These are phyloP conservation scores for Myrica gale DNA, from an alignment of 306 rosid species.

Conservation along the genomic window DNA sequence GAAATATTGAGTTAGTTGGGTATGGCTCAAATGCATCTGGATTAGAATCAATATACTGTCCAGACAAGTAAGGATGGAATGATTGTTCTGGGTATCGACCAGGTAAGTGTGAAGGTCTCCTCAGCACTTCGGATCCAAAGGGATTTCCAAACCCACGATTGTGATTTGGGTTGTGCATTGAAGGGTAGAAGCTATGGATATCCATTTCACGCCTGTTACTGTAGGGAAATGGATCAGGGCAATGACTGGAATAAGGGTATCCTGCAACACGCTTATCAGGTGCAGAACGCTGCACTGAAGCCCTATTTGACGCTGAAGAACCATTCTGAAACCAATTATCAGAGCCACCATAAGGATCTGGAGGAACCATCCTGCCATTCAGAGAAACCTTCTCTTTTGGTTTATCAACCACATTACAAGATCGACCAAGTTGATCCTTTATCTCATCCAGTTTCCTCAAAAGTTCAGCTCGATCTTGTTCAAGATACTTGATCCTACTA, in stretches of 20 bases:
- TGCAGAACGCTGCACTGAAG: slow-evolving; percentile 46
- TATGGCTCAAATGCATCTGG: slow-evolving; percentile 53
- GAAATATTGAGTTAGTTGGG: slow-evolving; percentile 50
- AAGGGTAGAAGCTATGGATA: slow-evolving; percentile 43
- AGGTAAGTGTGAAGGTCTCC: slow-evolving; percentile 48
- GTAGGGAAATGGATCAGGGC: slow-evolving; percentile 57
- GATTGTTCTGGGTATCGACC: slow-evolving; percentile 51
- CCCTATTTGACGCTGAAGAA: slow-evolving; percentile 45
- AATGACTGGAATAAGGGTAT: slow-evolving; percentile 51
- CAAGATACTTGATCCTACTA: slow-evolving; percentile 57
- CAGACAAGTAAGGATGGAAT: slow-evolving; percentile 69
- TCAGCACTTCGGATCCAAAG: slow-evolving; percentile 46
- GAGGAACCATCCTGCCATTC: slow-evolving; percentile 51
- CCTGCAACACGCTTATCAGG: slow-evolving; percentile 54
- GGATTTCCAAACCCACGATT: slow-evolving; percentile 69
- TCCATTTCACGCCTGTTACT: slow-evolving; percentile 57
- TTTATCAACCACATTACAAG: slow-evolving; percentile 55
- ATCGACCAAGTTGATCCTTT: slow-evolving; percentile 69
- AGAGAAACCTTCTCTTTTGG: slow-evolving; percentile 52
- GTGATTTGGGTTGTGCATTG: slow-evolving; percentile 55
- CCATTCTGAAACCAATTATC: slow-evolving; percentile 54
- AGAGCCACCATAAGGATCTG: slow-evolving; percentile 51
- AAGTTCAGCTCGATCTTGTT: slow-evolving; percentile 85
- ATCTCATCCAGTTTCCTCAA: slow-evolving; percentile 88
- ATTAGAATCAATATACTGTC: slow-evolving; percentile 45